Percentiles rank a stretch among this genome's conserved stretches.
These are phyloP conservation scores for Ceratocystis eucalypticola DNA, from an alignment of 2,329 filamentous ascomycete genomes.

Conservation along the genomic window DNA sequence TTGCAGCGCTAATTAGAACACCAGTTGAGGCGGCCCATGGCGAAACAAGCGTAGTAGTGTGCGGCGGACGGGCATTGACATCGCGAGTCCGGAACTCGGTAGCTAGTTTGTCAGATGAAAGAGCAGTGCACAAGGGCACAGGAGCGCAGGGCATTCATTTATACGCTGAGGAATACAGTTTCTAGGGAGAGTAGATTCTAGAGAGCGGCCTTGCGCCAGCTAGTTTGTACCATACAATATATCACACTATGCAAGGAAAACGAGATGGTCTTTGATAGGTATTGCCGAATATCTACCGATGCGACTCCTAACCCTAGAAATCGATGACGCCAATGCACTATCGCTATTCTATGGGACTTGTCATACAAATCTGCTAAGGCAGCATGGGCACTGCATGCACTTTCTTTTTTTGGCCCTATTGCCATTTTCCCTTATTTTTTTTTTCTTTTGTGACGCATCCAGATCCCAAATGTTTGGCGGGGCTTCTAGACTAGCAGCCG, in stretches of 20 bases:
- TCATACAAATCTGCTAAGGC: background rate
- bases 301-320: too few relatives aligned
- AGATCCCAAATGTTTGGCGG: conserved; percentile 15
- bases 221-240: too few relatives aligned
- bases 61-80: conserved; percentile 43
- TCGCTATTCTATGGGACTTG: background rate
- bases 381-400: background rate
- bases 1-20: conserved; percentile 37
- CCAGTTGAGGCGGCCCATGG: conserved; percentile 45
- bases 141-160: conserved; percentile 49
- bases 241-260: too few relatives aligned
- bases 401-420: background rate
- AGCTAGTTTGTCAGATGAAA: conserved; percentile 42
- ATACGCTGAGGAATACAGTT: conserved; percentile 47
- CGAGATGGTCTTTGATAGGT: background rate
- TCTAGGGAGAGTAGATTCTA: conserved; percentile 25
- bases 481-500: conserved; percentile 4
- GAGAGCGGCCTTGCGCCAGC: background rate
- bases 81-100: conserved; percentile 42
- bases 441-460: conserved; percentile 7
- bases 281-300: background rate
- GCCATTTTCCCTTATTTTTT: conserved; percentile 5
- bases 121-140: conserved; percentile 50
- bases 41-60: conserved; percentile 48
- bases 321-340: background rate